Base-by-base conservation (phyloP, 164 flowering plant species). In the Annona squamosa region DNA sequence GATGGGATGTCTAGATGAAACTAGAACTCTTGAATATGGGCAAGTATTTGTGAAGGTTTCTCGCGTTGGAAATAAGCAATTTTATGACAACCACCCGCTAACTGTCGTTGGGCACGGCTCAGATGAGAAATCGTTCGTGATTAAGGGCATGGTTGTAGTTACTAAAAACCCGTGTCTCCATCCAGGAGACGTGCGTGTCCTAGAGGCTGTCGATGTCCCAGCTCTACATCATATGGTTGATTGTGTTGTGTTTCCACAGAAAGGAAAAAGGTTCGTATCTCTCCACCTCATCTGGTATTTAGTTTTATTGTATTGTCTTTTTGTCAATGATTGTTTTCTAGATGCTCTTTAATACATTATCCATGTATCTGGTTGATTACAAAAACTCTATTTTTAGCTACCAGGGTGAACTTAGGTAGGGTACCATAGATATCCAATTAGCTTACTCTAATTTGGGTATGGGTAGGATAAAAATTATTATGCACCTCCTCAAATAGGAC, bases 1-100 rank as follows among this genome's bases (percentile, higher is more conserved):
- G 97, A 89, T 95, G 88, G 98, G 99, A 64, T 92, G 98, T 70
- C 79, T 95, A 2, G 99, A 95, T 79, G 99, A 95, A 82, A 89
- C 96, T 13, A 59, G 85, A 67, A 87, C 85, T 16, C 75, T 95
- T 71, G 87, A 90, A 62, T 94, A 94, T 80, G 99, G 99, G 5
- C 82, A 94, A 79, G 97, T 90, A 4, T 91, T 92, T 82, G 86
- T 94, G 71, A 92, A 90, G 61, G 76, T 74, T 76, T 90, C 99
- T 71, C 71, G 77, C 12, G 63, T 79, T 56, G 77, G 82, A 3
- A 46, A 5, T 10, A 63, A 77, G 41, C 71, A 68, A 41, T 57
- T 73, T 44, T 43, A 19, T 64, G 79, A 68, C 12, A 71, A 73
- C 68, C 71, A 73, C 46, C 37, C 63, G 9, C 17, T 65, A 46